phyloP scores from a whole-genome alignment of 352 stramenopile genomes.

The Phytophthora pseudosyringae region DNA sequence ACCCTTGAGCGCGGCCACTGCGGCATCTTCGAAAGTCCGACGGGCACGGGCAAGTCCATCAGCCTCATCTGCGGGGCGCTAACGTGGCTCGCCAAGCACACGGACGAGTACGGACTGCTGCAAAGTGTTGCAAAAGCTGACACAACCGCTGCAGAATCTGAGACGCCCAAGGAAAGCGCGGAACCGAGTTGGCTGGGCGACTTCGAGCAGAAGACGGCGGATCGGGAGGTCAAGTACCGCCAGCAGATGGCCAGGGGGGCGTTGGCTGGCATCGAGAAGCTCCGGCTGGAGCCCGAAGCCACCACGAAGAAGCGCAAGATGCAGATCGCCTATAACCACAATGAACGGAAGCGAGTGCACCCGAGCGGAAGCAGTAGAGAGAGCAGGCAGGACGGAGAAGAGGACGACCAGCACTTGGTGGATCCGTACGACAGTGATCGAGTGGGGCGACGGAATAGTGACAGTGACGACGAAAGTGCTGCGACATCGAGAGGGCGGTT shows the following conservation, averaged over 20 bases:
- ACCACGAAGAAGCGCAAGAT: constrained; percentile 75
- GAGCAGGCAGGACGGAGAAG: constrained; percentile 27
- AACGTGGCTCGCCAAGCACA: constrained; percentile 82
- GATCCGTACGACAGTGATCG: constrained; percentile 81
- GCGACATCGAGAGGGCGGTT: not conserved
- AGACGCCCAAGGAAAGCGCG: constrained; percentile 17
- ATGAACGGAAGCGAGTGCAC: constrained; percentile 57
- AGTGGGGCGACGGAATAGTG: constrained; percentile 11
- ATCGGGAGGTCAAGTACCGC: constrained; percentile 51
- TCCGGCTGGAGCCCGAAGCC: constrained; percentile 56
- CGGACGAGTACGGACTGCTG: constrained; percentile 76
- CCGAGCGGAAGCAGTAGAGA: constrained; percentile 10
- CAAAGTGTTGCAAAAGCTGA: constrained; percentile 16
- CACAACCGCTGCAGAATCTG: not conserved
- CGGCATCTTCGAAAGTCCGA: constrained; percentile 94
- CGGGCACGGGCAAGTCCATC: constrained; percentile 93
- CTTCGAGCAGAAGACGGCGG: constrained; percentile 58
- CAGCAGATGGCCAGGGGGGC: constrained; percentile 53
- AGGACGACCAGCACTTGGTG: constrained; percentile 70
- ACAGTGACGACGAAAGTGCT: constrained; percentile 50
- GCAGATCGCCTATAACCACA: constrained; percentile 63
- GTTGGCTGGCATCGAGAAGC: constrained; percentile 60
- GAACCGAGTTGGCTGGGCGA: constrained; percentile 69
- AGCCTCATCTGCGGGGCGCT: constrained; percentile 91
- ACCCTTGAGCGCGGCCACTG: constrained; percentile 85